A percentile compares a stretch with the other conserved stretches of the same genome.
These are phyloP conservation scores for Usnea hakonensis DNA, from an alignment of 495 filamentous ascomycete species.

Conservation along the genomic window DNA sequence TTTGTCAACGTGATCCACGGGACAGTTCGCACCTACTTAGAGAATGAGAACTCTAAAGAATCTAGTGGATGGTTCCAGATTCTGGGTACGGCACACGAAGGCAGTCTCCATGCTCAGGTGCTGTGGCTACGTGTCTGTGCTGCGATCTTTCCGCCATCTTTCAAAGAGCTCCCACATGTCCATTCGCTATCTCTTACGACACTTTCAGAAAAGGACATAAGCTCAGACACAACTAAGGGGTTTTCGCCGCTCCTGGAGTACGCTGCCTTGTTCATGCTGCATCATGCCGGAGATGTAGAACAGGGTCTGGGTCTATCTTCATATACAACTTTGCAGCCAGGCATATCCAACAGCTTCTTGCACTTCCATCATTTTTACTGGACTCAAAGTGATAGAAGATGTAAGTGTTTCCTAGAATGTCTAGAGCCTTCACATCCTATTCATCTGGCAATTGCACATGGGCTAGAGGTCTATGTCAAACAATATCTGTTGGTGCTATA, in stretches of 20 bases:
- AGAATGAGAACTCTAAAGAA: no score
- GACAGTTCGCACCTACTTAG: neutral
- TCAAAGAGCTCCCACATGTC: neutral
- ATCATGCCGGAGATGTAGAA: neutral
- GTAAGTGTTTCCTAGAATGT: neutral
- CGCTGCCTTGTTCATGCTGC: neutral
- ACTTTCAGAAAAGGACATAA: neutral
- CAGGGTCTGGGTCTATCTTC: neutral
- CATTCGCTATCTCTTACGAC: neutral
- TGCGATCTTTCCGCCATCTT: neutral
- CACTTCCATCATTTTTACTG: neutral
- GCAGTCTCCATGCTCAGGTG: neutral
- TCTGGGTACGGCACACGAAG: neutral
- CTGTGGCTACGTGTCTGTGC: neutral
- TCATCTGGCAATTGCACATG: neutral
- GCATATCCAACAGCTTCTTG: neutral
- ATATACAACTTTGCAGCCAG: neutral
- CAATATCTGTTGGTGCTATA: neutral
- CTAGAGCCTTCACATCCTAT: neutral
- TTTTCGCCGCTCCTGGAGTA: neutral
- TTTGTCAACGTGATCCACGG: neutral
- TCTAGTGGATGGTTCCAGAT: neutral
- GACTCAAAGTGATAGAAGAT: neutral
- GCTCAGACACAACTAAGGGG: neutral
- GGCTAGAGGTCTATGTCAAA: neutral